Evolutionary conservation across 2,329 filamentous ascomycete species (phyloP).

Genomic region (Fusarium falciforme): DNA sequence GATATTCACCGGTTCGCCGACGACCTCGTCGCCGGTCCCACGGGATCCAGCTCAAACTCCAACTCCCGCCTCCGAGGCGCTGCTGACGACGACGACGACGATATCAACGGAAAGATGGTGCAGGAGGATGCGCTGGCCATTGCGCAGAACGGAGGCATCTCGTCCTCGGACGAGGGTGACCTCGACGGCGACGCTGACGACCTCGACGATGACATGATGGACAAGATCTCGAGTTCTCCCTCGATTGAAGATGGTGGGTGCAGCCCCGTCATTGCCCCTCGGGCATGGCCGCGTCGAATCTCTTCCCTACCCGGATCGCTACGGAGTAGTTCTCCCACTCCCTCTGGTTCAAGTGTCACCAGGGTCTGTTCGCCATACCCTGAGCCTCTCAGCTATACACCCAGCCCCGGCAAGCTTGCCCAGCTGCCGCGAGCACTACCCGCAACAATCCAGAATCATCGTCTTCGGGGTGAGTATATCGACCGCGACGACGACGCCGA

Average conservation of each 20-base stretch:
- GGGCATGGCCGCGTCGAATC: conserved; percentile 57
- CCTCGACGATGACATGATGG: conserved; percentile 93
- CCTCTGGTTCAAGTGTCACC: conserved; percentile 37
- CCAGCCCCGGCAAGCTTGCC: conserved; percentile 36
- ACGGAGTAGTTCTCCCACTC: conserved; percentile 47
- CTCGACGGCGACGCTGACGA: conserved; percentile 77
- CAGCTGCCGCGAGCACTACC: conserved; percentile 29
- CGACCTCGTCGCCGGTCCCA: conserved; percentile 54
- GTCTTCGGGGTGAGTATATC: conserved; percentile 62
- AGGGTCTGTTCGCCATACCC: conserved; percentile 55
- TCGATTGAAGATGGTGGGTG: conserved; percentile 99
- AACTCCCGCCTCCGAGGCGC: conserved; percentile 21
- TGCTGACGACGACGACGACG: conserved; percentile 30
- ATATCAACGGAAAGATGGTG: conserved; percentile 48
- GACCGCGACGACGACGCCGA: conserved; percentile 40
- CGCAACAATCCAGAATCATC: conserved; percentile 51
- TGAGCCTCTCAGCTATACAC: conserved; percentile 48
- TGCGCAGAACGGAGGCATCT: conserved; percentile 70
- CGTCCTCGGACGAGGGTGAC: conserved; percentile 70
- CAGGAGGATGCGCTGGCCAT: conserved; percentile 69
- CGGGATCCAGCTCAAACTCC: conserved; percentile 39
- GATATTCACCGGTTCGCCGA: conserved; percentile 60
- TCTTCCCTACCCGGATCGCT: conserved; percentile 54
- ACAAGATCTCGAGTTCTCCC: conserved; percentile 98
- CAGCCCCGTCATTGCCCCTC: conserved; percentile 53